phyloP scores from a whole-genome alignment of 1,139 yeast genomes.

The Nakaseomyces kungkrabaensis region DNA sequence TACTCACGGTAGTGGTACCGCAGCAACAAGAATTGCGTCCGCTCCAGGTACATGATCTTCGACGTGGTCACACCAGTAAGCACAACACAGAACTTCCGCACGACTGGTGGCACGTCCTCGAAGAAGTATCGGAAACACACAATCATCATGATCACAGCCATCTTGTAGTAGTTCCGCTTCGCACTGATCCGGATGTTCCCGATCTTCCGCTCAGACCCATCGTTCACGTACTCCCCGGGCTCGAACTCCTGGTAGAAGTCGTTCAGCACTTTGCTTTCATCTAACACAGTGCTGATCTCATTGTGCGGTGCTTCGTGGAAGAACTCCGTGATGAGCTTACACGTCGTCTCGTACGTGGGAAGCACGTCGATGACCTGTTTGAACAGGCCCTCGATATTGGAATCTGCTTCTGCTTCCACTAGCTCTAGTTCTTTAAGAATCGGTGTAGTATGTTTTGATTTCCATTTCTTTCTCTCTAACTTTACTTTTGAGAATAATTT shows the following conservation, averaged over 20 bases:
- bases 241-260: conserved; percentile 18
- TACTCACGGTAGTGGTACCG: conserved; percentile 13
- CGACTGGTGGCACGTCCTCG: conserved; percentile 11
- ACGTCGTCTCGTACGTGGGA: conserved; percentile 17
- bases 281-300: conserved; percentile 13
- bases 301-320: conserved; percentile 16
- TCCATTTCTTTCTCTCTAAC: conserved; percentile 17
- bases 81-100: conserved; percentile 13
- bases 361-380: conserved; percentile 14
- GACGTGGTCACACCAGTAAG: conserved; percentile 11
- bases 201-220: conserved; percentile 7
- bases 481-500: conserved; percentile 20
- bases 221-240: conserved; percentile 6
- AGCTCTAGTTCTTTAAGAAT: conserved; percentile 5
- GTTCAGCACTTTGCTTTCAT: conserved; percentile 14
- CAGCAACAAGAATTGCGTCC: conserved; percentile 11
- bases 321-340: conserved; percentile 10
- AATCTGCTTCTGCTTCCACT: conserved; percentile 2
- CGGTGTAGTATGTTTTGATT: conserved; percentile 7
- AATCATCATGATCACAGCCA: conserved; percentile 22
- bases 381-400: conserved; percentile 6
- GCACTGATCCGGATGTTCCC: conserved; percentile 8
- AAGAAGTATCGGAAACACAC: conserved; percentile 14
- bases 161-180: conserved; percentile 19
- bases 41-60: conserved; percentile 10